Conservation (phyloP, 371 early-diverging fungal species). For the Catenaria anguillulae region DNA sequence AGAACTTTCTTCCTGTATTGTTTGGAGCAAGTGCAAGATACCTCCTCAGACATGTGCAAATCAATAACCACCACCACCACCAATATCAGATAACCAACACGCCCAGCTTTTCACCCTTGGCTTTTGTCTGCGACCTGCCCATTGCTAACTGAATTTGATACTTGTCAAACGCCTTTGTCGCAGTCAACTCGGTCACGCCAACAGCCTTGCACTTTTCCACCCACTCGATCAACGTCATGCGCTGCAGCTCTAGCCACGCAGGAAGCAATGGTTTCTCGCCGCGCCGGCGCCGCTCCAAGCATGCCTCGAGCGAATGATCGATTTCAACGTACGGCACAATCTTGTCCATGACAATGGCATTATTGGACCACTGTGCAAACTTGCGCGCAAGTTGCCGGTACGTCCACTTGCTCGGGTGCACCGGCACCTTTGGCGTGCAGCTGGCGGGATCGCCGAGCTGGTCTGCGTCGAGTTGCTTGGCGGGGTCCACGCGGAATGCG, state of each 20-base stretch:
- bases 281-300: not conserved
- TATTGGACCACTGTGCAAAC: not conserved
- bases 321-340: not conserved
- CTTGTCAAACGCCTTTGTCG: not conserved
- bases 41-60: no score
- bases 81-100: no score
- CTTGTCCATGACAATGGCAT: not conserved
- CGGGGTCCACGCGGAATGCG: no score
- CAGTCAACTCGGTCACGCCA: not conserved
- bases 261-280: not conserved
- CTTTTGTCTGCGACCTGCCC: not conserved
- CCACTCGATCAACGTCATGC: not conserved
- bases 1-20: no score
- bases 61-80: no score
- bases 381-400: not conserved
- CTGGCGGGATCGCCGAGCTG: no score
- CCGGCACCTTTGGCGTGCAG: no score
- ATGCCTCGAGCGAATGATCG: no score
- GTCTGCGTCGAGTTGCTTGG: no score
- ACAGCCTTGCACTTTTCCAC: not conserved
- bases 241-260: not conserved
- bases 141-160: not conserved
- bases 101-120: no score
- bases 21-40: no score
- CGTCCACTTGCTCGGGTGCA: constrained; percentile 1